A percentile compares a stretch with the other conserved stretches of the same genome.
These are phyloP conservation scores for Macroventuria anomochaeta DNA, from an alignment of 2,329 filamentous ascomycete species.

Conservation along the genomic window DNA sequence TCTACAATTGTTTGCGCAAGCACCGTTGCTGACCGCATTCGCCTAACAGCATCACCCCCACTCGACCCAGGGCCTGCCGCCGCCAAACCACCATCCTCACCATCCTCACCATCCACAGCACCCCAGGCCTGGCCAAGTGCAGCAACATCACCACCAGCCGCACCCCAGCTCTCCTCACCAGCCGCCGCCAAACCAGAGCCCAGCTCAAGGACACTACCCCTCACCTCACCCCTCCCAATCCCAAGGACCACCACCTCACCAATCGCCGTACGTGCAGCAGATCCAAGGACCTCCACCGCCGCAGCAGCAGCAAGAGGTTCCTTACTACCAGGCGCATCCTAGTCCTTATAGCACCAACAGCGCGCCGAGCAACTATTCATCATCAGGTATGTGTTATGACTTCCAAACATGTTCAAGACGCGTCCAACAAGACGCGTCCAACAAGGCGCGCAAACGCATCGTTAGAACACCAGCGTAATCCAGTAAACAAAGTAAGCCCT, in stretches of 20 bases:
- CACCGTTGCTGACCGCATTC: constrained; percentile 40
- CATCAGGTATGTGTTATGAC: constrained; percentile 59
- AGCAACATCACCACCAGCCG: constrained; percentile 53
- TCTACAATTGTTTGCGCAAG: constrained; percentile 21
- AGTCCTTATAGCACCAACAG: constrained; percentile 84
- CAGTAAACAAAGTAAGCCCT: constrained; percentile 13
- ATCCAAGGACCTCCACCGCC: constrained; percentile 68
- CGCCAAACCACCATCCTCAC: constrained; percentile 61
- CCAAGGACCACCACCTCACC: constrained; percentile 58
- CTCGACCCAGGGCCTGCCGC: constrained; percentile 75
- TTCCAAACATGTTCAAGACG: neutral
- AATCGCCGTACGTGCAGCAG: constrained; percentile 70
- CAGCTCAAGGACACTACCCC: constrained; percentile 66
- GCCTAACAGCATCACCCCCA: constrained; percentile 73
- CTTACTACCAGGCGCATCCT: constrained; percentile 79
- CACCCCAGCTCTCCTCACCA: constrained; percentile 70
- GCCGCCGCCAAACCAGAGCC: constrained; percentile 65
- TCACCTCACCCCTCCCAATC: constrained; percentile 70
- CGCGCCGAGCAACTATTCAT: constrained; percentile 82
- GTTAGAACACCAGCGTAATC: neutral
- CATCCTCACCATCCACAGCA: constrained; percentile 41
- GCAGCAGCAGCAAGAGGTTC: constrained; percentile 70
- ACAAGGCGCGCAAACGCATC: constrained; percentile 20
- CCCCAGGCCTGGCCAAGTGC: constrained; percentile 74
- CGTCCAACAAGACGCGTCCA: constrained; percentile 10